phyloP scores from a whole-genome alignment of 1,139 yeast species.

The Pichia sp. region DNA sequence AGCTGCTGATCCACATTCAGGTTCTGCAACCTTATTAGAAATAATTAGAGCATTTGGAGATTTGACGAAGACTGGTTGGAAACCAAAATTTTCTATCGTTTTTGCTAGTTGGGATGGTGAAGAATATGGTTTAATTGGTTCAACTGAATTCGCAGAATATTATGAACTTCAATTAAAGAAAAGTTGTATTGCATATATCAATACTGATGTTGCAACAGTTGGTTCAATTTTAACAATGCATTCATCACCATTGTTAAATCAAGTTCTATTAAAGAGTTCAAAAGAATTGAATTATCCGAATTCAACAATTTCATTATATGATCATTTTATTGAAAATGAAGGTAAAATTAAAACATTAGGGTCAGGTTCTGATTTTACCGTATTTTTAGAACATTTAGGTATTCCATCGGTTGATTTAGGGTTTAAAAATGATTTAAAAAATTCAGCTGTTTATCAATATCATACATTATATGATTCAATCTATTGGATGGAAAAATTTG shows the following conservation, averaged over 20 bases:
- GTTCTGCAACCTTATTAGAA: constrained; percentile 54
- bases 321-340: constrained; percentile 43
- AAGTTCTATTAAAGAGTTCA: constrained; percentile 36
- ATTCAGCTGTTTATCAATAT: constrained; percentile 53
- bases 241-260: constrained; percentile 49
- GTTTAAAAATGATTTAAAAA: constrained; percentile 33
- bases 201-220: constrained; percentile 54
- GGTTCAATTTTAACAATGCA: constrained; percentile 43
- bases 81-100: constrained; percentile 52
- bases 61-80: constrained; percentile 49
- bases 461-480: constrained; percentile 65
- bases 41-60: constrained; percentile 49
- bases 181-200: constrained; percentile 50
- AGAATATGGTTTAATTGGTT: constrained; percentile 61
- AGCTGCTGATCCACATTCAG: constrained; percentile 67
- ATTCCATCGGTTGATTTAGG: constrained; percentile 59
- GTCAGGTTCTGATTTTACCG: constrained; percentile 65
- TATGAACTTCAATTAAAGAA: constrained; percentile 35
- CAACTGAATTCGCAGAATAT: constrained; percentile 65
- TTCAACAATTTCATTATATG: constrained; percentile 40
- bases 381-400: constrained; percentile 60
- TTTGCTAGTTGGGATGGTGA: constrained; percentile 74
- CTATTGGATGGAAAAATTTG: constrained; percentile 56
- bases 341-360: constrained; percentile 43
- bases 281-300: constrained; percentile 44